Conservation (phyloP, 2,329 filamentous ascomycete species). For the Cladosporium sp. region DNA sequence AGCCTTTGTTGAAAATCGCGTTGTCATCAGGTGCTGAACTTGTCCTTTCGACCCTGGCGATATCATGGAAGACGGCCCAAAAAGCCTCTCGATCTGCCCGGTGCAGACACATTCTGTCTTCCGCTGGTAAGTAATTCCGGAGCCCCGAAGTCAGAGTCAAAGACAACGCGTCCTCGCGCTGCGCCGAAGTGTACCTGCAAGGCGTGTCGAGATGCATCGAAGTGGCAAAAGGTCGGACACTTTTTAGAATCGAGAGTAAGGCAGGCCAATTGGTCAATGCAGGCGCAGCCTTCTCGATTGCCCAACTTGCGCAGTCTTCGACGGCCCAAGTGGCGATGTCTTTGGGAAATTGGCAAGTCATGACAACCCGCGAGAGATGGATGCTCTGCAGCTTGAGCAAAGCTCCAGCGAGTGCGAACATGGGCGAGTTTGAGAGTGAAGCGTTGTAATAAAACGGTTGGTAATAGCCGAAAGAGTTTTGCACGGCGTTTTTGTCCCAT, state of each 20-base stretch:
- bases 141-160: too few relatives aligned
- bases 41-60: too few relatives aligned
- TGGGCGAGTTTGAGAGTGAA: background rate
- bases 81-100: too few relatives aligned
- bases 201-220: background rate
- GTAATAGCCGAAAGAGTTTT: background rate
- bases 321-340: background rate
- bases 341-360: background rate
- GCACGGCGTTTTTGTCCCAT: background rate
- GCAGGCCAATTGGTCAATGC: background rate
- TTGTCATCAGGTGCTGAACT: too few relatives aligned
- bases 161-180: too few relatives aligned
- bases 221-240: background rate
- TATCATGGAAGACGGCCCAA: too few relatives aligned
- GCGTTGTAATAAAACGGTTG: background rate
- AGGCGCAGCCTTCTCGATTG: background rate
- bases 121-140: too few relatives aligned
- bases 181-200: too few relatives aligned
- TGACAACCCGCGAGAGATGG: background rate
- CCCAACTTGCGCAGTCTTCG: too few relatives aligned
- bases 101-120: too few relatives aligned
- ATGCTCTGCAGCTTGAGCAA: background rate
- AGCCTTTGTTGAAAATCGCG: too few relatives aligned
- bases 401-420: background rate
- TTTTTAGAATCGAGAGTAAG: background rate